A percentile compares a stretch with the other conserved stretches of the same genome.
These are phyloP conservation scores for Naegleria fowleri DNA, from an alignment of 208 protist species.

Conservation along the genomic window DNA sequence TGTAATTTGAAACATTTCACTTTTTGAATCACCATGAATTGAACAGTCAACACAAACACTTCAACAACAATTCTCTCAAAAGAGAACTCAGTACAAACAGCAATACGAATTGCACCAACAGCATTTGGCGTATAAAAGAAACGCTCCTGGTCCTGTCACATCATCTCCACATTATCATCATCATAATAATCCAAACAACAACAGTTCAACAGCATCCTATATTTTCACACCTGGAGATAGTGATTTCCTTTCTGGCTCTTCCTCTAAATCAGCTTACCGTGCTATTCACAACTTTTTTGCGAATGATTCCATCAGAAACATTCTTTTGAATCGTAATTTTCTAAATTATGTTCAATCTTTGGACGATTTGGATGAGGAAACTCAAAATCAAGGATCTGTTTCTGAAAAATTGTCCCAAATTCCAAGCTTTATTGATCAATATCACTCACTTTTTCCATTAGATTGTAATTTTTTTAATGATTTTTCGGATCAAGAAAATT, in stretches of 20 bases:
- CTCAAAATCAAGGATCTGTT: neutral
- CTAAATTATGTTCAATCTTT: neutral
- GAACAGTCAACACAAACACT: neutral
- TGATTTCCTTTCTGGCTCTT: no score
- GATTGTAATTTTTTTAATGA: neutral
- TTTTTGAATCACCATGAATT: neutral
- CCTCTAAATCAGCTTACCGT: neutral
- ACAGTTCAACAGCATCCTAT: neutral
- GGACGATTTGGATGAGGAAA: neutral
- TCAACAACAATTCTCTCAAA: neutral
- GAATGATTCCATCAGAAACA: neutral
- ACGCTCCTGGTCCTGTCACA: neutral
- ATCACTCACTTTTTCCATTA: neutral
- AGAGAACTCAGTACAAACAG: neutral
- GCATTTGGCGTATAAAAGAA: neutral
- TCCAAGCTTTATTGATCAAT: neutral
- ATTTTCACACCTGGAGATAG: neutral
- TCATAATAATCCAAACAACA: neutral
- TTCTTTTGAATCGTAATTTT: neutral
- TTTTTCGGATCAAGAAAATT: neutral
- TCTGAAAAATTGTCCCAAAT: neutral
- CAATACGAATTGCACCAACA: neutral
- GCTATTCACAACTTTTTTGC: neutral
- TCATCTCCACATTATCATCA: neutral
- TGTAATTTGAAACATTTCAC: neutral